Conservation (phyloP, 1,139 yeast species). For the Yamadazyma diospyri region DNA sequence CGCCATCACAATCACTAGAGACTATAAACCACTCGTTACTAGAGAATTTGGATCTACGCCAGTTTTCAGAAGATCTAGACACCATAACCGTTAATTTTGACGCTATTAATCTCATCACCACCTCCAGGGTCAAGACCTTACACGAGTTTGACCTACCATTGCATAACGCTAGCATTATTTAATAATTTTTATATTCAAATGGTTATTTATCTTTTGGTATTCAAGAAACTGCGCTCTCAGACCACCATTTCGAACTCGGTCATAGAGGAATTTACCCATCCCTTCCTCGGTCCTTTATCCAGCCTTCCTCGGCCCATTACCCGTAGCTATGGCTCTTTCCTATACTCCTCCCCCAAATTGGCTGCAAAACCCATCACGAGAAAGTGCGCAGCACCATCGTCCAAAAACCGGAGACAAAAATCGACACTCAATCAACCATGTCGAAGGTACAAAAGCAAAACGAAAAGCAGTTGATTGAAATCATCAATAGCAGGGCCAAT, state of each 20-base stretch:
- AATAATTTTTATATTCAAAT: too few relatives aligned
- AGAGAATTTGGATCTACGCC: too few relatives aligned
- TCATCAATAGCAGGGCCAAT: slow-evolving; percentile 37
- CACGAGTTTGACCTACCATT: slow-evolving; percentile 1
- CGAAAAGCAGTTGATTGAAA: slow-evolving; percentile 42
- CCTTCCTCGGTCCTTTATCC: too few relatives aligned
- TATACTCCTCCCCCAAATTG: too few relatives aligned
- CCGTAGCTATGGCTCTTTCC: too few relatives aligned
- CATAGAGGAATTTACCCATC: too few relatives aligned
- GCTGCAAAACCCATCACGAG: too few relatives aligned
- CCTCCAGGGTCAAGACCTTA: neutral
- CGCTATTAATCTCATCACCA: neutral
- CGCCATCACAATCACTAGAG: neutral
- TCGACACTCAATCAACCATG: slow-evolving; percentile 11
- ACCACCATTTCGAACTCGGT: too few relatives aligned
- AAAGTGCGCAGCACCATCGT: neutral
- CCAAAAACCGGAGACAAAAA: neutral
- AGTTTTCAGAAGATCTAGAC: neutral
- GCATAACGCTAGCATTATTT: neutral
- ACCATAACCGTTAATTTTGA: neutral
- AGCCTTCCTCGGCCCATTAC: too few relatives aligned
- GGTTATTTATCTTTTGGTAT: too few relatives aligned
- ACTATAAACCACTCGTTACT: neutral
- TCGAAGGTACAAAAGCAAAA: slow-evolving; percentile 35
- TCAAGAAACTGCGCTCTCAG: too few relatives aligned